Conservation (phyloP, 2,329 filamentous ascomycete species). For the Cladosporium sp. region DNA sequence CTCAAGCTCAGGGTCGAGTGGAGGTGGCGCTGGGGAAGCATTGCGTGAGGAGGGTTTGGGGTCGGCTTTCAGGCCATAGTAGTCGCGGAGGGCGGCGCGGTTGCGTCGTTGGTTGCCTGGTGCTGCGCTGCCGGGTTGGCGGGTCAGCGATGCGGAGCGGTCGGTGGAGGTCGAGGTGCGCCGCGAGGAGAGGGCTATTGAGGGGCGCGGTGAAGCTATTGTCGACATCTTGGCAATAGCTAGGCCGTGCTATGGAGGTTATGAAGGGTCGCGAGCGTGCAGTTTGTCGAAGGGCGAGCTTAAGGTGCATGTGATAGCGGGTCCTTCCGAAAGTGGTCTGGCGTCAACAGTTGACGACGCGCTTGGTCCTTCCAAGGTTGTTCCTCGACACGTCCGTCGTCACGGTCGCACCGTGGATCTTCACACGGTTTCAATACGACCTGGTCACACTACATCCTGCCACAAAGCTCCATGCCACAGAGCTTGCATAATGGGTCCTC, state of each 20-base stretch:
- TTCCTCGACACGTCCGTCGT: no score
- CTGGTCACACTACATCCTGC: no score
- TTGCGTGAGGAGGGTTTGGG: not conserved
- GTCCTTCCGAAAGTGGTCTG: slow-evolving; percentile 1
- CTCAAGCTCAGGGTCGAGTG: slow-evolving; percentile 51
- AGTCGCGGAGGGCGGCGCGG: slow-evolving; percentile 82
- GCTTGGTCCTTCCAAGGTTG: no score
- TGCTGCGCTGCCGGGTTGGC: slow-evolving; percentile 18
- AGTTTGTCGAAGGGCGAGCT: not conserved
- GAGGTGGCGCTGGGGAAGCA: slow-evolving; percentile 27
- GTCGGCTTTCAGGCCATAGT: slow-evolving; percentile 71
- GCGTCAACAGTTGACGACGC: not conserved
- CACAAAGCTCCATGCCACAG: no score
- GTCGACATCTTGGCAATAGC: slow-evolving; percentile 46
- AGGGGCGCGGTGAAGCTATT: slow-evolving; percentile 54
- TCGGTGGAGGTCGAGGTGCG: slow-evolving; percentile 58
- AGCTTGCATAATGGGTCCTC: no score
- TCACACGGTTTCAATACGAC: no score
- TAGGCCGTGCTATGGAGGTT: not conserved
- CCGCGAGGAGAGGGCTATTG: slow-evolving; percentile 59
- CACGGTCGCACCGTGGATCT: no score
- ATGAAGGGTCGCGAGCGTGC: not conserved
- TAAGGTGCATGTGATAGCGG: slow-evolving; percentile 3
- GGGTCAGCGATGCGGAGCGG: slow-evolving; percentile 36
- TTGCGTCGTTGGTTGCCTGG: slow-evolving; percentile 54